Conservation (phyloP, 169 alveolate genomes). For the Theileria annulata region DNA sequence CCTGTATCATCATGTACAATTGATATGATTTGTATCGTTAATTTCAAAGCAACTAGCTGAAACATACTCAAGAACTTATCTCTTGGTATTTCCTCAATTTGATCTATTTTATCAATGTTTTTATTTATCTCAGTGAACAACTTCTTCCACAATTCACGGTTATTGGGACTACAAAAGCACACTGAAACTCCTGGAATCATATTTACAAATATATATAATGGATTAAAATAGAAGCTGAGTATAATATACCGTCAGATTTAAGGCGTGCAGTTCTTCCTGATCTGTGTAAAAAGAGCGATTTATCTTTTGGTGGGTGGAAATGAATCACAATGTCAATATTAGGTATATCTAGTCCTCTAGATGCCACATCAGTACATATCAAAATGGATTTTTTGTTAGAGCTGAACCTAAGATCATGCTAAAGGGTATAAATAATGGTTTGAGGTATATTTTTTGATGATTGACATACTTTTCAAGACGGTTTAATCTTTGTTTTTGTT, state of each 20-base stretch:
- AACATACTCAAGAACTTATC: conserved; percentile 12
- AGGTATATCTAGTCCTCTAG: conserved; percentile 92
- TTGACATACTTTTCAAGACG: conserved; percentile 49
- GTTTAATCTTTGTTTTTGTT: conserved; percentile 60
- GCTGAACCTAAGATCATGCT: conserved; percentile 27
- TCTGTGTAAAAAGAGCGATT: conserved; percentile 90
- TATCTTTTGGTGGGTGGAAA: conserved; percentile 88
- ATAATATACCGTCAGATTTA: conserved; percentile 53
- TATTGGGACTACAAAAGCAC: conserved; percentile 50
- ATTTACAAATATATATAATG: neutral
- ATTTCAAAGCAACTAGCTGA: neutral
- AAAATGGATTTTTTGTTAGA: conserved; percentile 67
- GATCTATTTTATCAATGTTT: conserved; percentile 29
- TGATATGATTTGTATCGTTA: neutral
- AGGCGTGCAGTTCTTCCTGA: conserved; percentile 95
- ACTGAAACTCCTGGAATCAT: conserved; percentile 42
- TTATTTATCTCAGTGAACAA: conserved; percentile 50
- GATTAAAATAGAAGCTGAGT: neutral
- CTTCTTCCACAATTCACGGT: conserved; percentile 53
- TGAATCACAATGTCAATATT: conserved; percentile 88
- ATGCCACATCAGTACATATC: conserved; percentile 93
- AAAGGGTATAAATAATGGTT: too few species aligned
- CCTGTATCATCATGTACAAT: conserved; percentile 3
- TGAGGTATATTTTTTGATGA: neutral
- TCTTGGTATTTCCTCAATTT: conserved; percentile 15